Percentiles rank a stretch among this genome's conserved stretches.
phyloP scores from a whole-genome alignment of 2,329 filamentous ascomycete species.

The Parasarocladium wereldwijsianum region DNA sequence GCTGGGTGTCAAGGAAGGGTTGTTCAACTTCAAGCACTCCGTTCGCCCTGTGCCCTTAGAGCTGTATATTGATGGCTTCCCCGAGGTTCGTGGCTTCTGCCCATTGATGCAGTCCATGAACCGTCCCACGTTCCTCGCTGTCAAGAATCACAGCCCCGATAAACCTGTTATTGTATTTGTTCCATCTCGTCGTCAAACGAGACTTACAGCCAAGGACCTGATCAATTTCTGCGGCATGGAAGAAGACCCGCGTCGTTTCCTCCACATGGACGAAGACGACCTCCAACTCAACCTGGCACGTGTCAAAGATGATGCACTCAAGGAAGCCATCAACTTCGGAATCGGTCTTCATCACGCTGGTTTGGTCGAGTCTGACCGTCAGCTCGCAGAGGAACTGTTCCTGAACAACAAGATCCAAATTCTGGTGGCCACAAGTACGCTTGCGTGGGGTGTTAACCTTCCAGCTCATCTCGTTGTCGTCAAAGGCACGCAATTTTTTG shows the following conservation, averaged over 20 bases:
- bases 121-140: slow-evolving; percentile 84
- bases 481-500: slow-evolving; percentile 95
- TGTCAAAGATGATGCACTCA: slow-evolving; percentile 84
- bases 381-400: slow-evolving; percentile 86
- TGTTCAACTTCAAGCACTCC: slow-evolving; percentile 96
- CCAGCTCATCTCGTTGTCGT: slow-evolving; percentile 95
- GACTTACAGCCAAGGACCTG: slow-evolving; percentile 85
- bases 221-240: slow-evolving; percentile 99
- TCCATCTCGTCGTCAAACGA: slow-evolving; percentile 84
- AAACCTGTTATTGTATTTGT: slow-evolving; percentile 99
- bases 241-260: slow-evolving; percentile 85
- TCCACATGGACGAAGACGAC: slow-evolving; percentile 90
- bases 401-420: slow-evolving; percentile 97
- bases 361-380: slow-evolving; percentile 85
- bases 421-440: slow-evolving; percentile 83
- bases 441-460: slow-evolving; percentile 96
- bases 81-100: slow-evolving; percentile 87
- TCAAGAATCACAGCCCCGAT: slow-evolving; percentile 89
- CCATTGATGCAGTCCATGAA: slow-evolving; percentile 99
- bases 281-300: slow-evolving; percentile 73
- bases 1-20: slow-evolving; percentile 86
- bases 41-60: slow-evolving; percentile 92
- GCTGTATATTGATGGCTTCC: slow-evolving; percentile 95
- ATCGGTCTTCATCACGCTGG: slow-evolving; percentile 96
- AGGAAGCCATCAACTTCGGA: slow-evolving; percentile 90